Conservation (phyloP, 108 stramenopile genomes). For the Chaetoceros muelleri region DNA sequence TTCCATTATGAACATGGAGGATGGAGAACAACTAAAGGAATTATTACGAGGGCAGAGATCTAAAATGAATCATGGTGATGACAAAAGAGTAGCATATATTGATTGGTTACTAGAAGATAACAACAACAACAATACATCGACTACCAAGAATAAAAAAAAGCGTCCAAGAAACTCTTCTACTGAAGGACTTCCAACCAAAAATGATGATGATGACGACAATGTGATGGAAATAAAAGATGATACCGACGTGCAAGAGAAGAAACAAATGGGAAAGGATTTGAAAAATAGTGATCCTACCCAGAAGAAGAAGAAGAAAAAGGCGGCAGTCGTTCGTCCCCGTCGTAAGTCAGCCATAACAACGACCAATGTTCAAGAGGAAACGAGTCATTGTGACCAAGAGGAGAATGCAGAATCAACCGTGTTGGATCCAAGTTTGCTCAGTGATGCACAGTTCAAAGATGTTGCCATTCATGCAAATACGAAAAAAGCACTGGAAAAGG, state of each 20-base stretch:
- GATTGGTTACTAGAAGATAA: neutral
- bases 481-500: conserved; percentile 1
- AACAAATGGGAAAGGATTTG: no score
- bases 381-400: no score
- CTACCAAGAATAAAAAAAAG: neutral
- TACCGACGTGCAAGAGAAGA: no score
- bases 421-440: neutral
- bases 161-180: neutral
- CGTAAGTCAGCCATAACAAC: neutral
- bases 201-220: neutral
- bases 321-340: neutral
- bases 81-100: neutral
- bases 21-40: neutral
- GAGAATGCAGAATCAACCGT: neutral
- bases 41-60: neutral
- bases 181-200: neutral
- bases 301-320: neutral
- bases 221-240: no score
- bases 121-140: neutral
- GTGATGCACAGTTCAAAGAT: neutral
- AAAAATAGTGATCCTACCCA: neutral
- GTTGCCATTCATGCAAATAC: neutral
- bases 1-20: neutral
- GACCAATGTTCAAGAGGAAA: neutral
- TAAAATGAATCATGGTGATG: neutral